A percentile compares a stretch with the other conserved stretches of the same genome.
Conservation (phyloP, 75 land plant genomes). For the Picea sitchensis region DNA sequence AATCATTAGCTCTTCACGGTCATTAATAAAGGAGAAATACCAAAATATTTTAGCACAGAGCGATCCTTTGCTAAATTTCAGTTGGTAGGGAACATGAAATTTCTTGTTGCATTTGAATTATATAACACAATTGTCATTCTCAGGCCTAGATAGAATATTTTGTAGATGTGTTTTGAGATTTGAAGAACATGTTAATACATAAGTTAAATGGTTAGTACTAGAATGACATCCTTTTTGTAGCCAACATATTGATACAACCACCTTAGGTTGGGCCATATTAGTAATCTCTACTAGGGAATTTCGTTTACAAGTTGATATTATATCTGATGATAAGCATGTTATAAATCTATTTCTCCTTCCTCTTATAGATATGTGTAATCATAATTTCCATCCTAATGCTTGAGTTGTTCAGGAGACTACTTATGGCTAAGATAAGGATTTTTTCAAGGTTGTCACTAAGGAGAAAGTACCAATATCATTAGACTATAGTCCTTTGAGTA, state of each 20-base stretch:
- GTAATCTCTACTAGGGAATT: conserved; percentile 96
- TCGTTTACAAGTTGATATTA: conserved; percentile 45
- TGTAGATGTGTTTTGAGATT: conserved; percentile 66
- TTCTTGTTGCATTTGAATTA: too few species aligned
- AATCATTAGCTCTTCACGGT: too few species aligned
- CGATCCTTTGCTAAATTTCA: too few species aligned
- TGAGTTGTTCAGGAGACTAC: conserved; percentile 53
- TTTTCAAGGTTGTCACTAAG: conserved; percentile 34
- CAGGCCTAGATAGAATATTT: too few species aligned
- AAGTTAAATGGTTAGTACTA: conserved; percentile 22
- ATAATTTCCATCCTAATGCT: conserved; percentile 85
- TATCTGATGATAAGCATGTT: conserved; percentile 15
- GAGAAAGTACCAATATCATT: too few species aligned
- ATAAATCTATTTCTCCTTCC: conserved; percentile 74
- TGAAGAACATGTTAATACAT: conserved; percentile 37
- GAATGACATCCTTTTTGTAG: conserved; percentile 72
- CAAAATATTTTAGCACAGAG: too few species aligned
- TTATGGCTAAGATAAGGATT: conserved; percentile 16
- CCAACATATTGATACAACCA: conserved; percentile 63
- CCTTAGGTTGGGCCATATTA: conserved; percentile 98
- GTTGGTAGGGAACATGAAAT: too few species aligned
- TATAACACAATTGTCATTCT: too few species aligned
- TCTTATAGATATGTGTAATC: conserved; percentile 97
- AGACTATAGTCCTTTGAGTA: too few species aligned
- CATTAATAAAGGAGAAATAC: too few species aligned